These are phyloP conservation scores for Paramarasmius palmivorus DNA, from an alignment of 1,284 basidiomycete genomes.

Conservation along the genomic window DNA sequence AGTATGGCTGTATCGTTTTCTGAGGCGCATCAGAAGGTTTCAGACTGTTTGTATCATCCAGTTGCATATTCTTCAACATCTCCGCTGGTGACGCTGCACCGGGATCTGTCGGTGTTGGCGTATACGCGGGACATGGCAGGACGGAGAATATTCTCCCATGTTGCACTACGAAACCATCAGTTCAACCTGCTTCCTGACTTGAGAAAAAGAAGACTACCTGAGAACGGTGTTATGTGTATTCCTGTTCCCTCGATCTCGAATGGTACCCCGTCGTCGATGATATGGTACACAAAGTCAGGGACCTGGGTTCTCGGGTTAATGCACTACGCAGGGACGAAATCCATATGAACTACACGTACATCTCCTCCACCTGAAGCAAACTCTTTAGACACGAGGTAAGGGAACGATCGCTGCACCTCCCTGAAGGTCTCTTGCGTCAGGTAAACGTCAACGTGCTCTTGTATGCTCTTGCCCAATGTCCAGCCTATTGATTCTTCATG, in stretches of 20 bases:
- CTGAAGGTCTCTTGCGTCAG: constrained; percentile 62
- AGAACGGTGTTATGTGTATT: constrained; percentile 65
- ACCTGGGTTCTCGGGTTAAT: constrained; percentile 44
- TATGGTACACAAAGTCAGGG: constrained; percentile 79
- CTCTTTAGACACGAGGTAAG: constrained; percentile 75
- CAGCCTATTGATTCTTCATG: constrained; percentile 49
- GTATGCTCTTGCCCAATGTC: constrained; percentile 70
- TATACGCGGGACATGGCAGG: constrained; percentile 36
- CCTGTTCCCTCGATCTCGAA: constrained; percentile 69
- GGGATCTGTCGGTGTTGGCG: constrained; percentile 43
- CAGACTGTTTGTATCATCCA: constrained; percentile 8
- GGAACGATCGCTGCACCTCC: constrained; percentile 69
- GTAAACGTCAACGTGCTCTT: constrained; percentile 74
- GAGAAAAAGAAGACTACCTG: constrained; percentile 40
- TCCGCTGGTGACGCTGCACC: constrained; percentile 11
- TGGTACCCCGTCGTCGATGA: constrained; percentile 62
- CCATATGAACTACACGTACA: constrained; percentile 39
- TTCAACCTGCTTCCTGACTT: neutral
- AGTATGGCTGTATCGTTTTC: constrained; percentile 56
- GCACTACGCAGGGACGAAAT: constrained; percentile 4
- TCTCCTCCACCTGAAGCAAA: constrained; percentile 80
- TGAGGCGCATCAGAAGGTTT: constrained; percentile 18
- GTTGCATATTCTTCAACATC: constrained; percentile 3
- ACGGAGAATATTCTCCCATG: constrained; percentile 62
- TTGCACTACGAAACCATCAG: constrained; percentile 44